Base-by-base conservation (phyloP, 2,329 filamentous ascomycete species). In the Colletotrichum kahawae region DNA sequence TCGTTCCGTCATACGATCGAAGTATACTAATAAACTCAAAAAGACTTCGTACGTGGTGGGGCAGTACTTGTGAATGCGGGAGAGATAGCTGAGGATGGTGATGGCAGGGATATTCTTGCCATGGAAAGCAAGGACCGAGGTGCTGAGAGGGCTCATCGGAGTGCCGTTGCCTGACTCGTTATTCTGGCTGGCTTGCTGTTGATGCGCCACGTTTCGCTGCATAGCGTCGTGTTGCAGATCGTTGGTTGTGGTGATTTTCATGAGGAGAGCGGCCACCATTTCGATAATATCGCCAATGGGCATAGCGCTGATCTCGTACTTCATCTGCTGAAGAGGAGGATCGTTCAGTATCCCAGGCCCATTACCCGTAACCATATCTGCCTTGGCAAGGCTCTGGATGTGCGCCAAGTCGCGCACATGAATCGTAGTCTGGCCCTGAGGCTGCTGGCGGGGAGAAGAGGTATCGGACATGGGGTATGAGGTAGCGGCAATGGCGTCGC, bases 1-100 rank as follows among this genome's bases (percentile, higher is more conserved):
- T 74, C 95, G 91, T 83, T 98, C 97, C 57, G 96, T 98, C 97
- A 99, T 99, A 77, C 97, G 94, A 83, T 99, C 97, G 85, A 99
- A 99, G 85, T 98, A 99, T 36, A 99, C 96, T 70, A 99, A 87
- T 80, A 99, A 86, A 82, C 96, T 98, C 75, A 99, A 87, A 82
- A 99, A 99, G 0, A 99, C 97, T 84, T 99, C 97, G 82, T 98
- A 99, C 1, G 97, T 98, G 7, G 97, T 98, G 1, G 97, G 97
- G 81, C 97, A 99, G 85, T 99, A 99, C 86, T 98, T 98, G 86
- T 99, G 96, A 82, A 99, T 98, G 75, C 97, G 93, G 80, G 93
- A 96, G 68, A 99, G 87, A 81, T 99, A 99, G 88, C 95, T 98
- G 76, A 98, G 88, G 76, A 99, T 98, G 24, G 96, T 98, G 80